Conservation (phyloP, 2,329 filamentous ascomycete species). For the Colletotrichum trifolii region DNA sequence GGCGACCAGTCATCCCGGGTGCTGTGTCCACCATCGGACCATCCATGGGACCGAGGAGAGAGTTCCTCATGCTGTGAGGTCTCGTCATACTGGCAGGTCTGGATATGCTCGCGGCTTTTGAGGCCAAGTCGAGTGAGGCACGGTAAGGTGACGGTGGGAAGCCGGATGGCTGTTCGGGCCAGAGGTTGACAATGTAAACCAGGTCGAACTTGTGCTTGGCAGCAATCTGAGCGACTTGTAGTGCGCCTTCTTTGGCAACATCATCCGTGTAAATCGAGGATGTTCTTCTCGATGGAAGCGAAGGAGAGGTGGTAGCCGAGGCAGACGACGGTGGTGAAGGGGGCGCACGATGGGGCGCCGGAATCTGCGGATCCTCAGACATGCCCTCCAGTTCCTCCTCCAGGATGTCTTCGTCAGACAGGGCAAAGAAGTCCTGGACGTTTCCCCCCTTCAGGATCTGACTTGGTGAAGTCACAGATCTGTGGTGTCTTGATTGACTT, state of each 20-base stretch:
- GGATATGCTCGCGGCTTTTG: neutral
- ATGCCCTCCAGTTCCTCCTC: conserved; percentile 47
- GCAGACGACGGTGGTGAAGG: conserved; percentile 28
- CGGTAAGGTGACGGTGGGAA: conserved; percentile 35
- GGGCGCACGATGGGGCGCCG: conserved; percentile 4
- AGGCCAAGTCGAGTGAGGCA: conserved; percentile 34
- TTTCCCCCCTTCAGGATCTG: conserved; percentile 43
- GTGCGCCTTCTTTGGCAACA: conserved; percentile 38
- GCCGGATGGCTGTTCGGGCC: conserved; percentile 52
- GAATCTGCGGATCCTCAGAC: conserved; percentile 7
- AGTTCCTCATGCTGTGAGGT: conserved; percentile 36
- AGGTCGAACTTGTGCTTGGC: conserved; percentile 67
- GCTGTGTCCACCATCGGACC: conserved; percentile 33
- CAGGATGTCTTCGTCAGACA: conserved; percentile 67
- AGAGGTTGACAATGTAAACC: conserved; percentile 69
- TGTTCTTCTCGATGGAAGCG: conserved; percentile 18
- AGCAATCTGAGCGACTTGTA: conserved; percentile 64
- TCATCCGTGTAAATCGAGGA: conserved; percentile 31
- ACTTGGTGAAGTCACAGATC: conserved; percentile 31
- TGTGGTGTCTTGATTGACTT: conserved; percentile 44
- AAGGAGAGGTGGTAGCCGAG: conserved; percentile 17
- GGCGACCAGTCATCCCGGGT: conserved; percentile 56
- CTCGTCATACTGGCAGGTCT: neutral
- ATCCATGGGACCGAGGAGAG: conserved; percentile 26
- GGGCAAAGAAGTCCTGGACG: conserved; percentile 36